phyloP scores from a whole-genome alignment of 2,329 filamentous ascomycete genomes.

The Sporothrix protearum region DNA sequence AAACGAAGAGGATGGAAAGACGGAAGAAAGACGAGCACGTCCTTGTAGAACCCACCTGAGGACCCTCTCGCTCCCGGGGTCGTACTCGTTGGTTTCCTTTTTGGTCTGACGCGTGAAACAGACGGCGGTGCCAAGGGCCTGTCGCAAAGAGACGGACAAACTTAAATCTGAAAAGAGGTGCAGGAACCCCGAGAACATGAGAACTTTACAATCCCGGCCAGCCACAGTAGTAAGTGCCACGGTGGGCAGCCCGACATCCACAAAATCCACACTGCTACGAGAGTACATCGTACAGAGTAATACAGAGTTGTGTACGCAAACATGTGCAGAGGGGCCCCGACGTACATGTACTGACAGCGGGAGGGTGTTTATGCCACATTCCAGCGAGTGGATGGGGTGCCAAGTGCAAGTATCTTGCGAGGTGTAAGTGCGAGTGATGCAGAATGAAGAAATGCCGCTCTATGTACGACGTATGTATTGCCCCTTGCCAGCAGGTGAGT shows the following conservation, averaged over 20 bases:
- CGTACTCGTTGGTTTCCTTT: not conserved
- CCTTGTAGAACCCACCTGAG: not conserved
- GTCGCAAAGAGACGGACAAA: not conserved
- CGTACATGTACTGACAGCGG: constrained; percentile 3
- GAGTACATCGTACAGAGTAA: not conserved
- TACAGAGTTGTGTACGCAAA: no score
- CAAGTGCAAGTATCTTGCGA: not conserved
- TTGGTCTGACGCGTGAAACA: constrained; percentile 14
- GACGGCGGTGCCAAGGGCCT: constrained; percentile 18
- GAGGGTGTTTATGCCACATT: not conserved
- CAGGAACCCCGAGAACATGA: no score
- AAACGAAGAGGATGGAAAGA: not conserved
- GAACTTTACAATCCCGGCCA: not conserved
- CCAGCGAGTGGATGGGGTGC: not conserved
- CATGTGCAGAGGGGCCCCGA: no score
- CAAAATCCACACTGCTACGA: no score
- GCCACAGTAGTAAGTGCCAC: not conserved
- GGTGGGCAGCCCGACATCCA: not conserved
- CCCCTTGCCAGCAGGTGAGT: not conserved
- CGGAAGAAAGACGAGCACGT: not conserved
- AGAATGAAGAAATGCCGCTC: not conserved
- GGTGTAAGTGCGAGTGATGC: not conserved
- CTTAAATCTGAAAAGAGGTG: not conserved
- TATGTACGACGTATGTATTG: no score
- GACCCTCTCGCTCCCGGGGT: not conserved